Evolutionary conservation across 805 yeast genomes (phyloP), one percentile per base, ranked within the genome.

Genomic region (Metschnikowia matae): DNA sequence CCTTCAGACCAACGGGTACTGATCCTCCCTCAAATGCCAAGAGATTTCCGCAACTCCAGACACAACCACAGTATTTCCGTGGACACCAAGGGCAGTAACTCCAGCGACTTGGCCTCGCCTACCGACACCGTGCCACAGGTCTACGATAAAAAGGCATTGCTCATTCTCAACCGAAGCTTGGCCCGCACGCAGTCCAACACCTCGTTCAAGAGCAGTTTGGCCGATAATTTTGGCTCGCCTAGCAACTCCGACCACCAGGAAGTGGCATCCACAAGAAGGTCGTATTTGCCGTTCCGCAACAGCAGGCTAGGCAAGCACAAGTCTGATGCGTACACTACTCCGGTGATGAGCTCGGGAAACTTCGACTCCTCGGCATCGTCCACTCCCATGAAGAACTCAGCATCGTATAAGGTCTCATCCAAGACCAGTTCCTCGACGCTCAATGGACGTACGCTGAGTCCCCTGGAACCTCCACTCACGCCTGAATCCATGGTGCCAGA

Each of bases 131-230:
- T 85, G 1, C 91, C 94, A 0, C 87, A 83, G 59, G 77, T 87
- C 0, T 87, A 87, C 61, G 95, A 87, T 62, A 85, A 84, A 64
- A 86, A 85, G 63, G 94, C 86, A 1, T 82, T 89, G 29, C 79
- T 82, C n/a, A 84, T 87, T 44, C 71, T 87, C 62, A 86, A 85
- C 61, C 72, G 85, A 55, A 84, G 89, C 54, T 71, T 87, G 62
- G 88, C 89, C 2, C 70, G 89, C 50, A 81, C 89, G 0, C 83
- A 85, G 15, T 85, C 95, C 0, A 84, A 84, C 45, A 77, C 88
- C 0, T 87, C 95, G 2, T 89, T 89, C 74, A 84, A 84, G 62
- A 83, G 85, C 18, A 78, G 86, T 29, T 73, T 87, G 56, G 90
- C 88, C 0, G 95, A 87, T 54, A 81, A 88, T 21, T 68, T 70